Conservation (phyloP, 139 green algal genomes). For the Picochlorum costavermella region DNA sequence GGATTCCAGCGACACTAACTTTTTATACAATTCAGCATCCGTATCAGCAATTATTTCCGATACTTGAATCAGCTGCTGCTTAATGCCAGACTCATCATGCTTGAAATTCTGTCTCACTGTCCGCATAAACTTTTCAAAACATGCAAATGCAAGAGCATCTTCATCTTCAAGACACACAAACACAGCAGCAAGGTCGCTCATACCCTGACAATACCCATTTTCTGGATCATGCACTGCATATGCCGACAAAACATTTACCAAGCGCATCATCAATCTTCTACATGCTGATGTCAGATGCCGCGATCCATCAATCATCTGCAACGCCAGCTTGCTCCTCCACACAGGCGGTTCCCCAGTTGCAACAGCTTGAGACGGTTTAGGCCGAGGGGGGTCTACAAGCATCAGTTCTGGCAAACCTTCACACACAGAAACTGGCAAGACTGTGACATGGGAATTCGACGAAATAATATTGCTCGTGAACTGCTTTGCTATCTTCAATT, state of each 20-base stretch:
- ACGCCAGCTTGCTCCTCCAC: conserved; percentile 32
- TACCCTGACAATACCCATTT: conserved; percentile 80
- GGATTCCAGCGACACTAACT: conserved; percentile 41
- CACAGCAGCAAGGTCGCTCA: conserved; percentile 77
- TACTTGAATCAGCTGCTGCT: conserved; percentile 47
- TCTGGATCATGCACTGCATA: conserved; percentile 75
- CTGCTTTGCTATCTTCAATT: not conserved
- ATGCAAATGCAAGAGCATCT: conserved; percentile 77
- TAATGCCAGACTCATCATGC: conserved; percentile 60
- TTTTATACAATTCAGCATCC: conserved; percentile 37
- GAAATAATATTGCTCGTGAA: not conserved
- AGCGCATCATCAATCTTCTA: conserved; percentile 39
- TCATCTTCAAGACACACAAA: conserved; percentile 72
- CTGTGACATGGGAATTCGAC: conserved; percentile 7
- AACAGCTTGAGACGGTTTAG: conserved; percentile 1
- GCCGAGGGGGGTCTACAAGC: conserved; percentile 13
- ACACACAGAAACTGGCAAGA: conserved; percentile 19
- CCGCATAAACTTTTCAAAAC: conserved; percentile 72
- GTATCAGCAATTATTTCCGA: conserved; percentile 33
- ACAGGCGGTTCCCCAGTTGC: conserved; percentile 8
- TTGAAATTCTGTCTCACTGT: conserved; percentile 60
- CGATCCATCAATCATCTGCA: conserved; percentile 24
- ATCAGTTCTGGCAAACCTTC: conserved; percentile 31
- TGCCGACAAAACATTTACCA: conserved; percentile 64
- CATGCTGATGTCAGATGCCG: conserved; percentile 31